phyloP scores from a whole-genome alignment of 139 green algal genomes.

The Chlamydomonas schloesseri region DNA sequence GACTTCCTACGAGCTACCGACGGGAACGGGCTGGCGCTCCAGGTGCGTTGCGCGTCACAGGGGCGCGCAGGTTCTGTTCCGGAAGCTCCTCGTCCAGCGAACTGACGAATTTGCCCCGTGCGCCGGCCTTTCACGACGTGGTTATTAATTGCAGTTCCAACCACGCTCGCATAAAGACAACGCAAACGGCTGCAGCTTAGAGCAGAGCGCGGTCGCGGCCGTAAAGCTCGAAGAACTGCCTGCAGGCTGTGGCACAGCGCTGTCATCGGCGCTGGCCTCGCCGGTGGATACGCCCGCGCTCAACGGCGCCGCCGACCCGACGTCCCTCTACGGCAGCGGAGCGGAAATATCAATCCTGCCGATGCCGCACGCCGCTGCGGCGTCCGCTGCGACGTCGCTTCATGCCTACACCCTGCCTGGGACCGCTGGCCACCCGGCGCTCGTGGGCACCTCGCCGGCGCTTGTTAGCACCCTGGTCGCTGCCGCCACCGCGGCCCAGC shows the following conservation, averaged over 20 bases:
- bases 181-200: not conserved
- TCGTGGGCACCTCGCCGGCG: not conserved
- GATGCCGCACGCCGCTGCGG: not conserved
- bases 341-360: conserved; percentile 30
- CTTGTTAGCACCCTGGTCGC: not conserved
- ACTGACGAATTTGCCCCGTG: not conserved
- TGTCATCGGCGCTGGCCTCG: conserved; percentile 23
- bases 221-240: not conserved
- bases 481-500: not conserved
- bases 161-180: conserved; percentile 9
- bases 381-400: not conserved
- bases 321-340: not conserved
- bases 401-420: not conserved
- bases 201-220: not conserved
- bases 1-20: not conserved
- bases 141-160: conserved; percentile 7
- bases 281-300: conserved; percentile 5
- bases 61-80: no score
- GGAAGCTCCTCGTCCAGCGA: not conserved
- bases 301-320: not conserved
- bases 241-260: not conserved
- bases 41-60: not conserved
- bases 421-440: not conserved
- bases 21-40: conserved; percentile 10
- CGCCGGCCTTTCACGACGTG: not conserved